Conservation (phyloP, 495 filamentous ascomycete genomes). For the Penicillium atrosanguineum region DNA sequence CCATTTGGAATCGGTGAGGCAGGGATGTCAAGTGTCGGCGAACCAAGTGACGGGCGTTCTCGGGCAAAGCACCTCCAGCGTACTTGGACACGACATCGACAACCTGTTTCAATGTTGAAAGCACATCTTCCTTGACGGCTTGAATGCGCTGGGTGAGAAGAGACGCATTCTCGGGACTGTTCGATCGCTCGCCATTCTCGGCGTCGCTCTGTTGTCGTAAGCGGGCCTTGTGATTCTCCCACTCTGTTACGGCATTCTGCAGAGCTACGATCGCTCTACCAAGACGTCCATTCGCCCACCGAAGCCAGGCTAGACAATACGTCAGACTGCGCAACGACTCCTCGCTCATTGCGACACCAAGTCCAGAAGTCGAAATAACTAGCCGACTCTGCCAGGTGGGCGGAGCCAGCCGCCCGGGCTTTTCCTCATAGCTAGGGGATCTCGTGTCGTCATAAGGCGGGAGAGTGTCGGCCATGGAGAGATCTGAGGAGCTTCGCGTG, state of each 20-base stretch:
- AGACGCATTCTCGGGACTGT: constrained; percentile 33
- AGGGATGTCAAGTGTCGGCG: constrained; percentile 74
- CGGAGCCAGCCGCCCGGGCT: constrained; percentile 30
- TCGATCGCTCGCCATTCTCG: constrained; percentile 11
- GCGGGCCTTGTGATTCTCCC: constrained; percentile 48
- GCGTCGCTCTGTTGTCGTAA: constrained; percentile 20
- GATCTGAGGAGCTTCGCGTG: constrained; percentile 41
- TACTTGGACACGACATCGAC: constrained; percentile 79
- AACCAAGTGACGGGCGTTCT: constrained; percentile 76
- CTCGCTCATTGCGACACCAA: constrained; percentile 84
- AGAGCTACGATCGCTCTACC: constrained; percentile 66
- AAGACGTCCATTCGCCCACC: constrained; percentile 72
- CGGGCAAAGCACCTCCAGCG: constrained; percentile 78
- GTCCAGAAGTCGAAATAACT: constrained; percentile 76
- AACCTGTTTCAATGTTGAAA: constrained; percentile 71
- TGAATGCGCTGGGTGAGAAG: constrained; percentile 62
- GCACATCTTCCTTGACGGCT: constrained; percentile 67
- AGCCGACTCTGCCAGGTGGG: constrained; percentile 73
- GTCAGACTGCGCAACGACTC: constrained; percentile 73
- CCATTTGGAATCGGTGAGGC: constrained; percentile 69
- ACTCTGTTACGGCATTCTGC: constrained; percentile 69
- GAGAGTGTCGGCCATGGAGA: constrained; percentile 61
- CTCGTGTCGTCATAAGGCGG: constrained; percentile 77
- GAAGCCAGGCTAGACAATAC: constrained; percentile 74
- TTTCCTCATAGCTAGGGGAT: constrained; percentile 65